Evolutionary conservation across 805 yeast species (phyloP).

Genomic region (Candida maltosa): DNA sequence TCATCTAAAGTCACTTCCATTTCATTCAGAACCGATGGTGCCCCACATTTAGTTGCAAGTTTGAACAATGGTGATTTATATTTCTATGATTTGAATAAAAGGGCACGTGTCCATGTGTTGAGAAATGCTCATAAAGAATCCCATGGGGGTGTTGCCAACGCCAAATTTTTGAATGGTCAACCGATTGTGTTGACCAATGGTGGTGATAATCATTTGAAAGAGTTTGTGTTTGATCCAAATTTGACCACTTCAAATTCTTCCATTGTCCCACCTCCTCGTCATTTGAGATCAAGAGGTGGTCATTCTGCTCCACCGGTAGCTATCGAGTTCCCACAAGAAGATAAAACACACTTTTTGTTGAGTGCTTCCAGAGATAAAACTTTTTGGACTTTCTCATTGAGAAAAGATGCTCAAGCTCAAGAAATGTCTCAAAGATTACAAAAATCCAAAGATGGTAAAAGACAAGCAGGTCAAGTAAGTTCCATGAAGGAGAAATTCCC

Average conservation of each 20-base stretch:
- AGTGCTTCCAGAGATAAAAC: conserved; percentile 86
- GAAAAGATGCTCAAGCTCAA: conserved; percentile 96
- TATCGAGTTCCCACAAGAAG: conserved; percentile 72
- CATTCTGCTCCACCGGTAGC: conserved; percentile 86
- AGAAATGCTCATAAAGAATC: conserved; percentile 69
- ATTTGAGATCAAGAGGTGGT: conserved; percentile 93
- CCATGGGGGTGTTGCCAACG: conserved; percentile 75
- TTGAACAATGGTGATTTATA: conserved; percentile 76
- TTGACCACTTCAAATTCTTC: conserved; percentile 60
- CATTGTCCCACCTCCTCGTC: conserved; percentile 85
- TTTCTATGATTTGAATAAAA: conserved; percentile 76
- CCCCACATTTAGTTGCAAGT: conserved; percentile 78
- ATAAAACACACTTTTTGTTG: conserved; percentile 72
- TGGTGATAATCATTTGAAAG: conserved; percentile 85
- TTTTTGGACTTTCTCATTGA: conserved; percentile 86
- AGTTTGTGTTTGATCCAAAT: conserved; percentile 91
- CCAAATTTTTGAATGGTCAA: conserved; percentile 81
- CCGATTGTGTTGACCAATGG: conserved; percentile 88
- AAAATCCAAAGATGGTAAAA: conserved; percentile 25
- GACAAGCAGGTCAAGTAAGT: conserved; percentile 54
- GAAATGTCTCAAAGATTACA: conserved; percentile 78
- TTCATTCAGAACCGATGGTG: conserved; percentile 90
- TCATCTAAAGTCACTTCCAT: conserved; percentile 51
- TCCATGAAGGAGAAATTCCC: conserved; percentile 69
- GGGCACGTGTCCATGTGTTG: conserved; percentile 71